Evolutionary conservation across 2,329 filamentous ascomycete species (phyloP).

Genomic region (Aulographum hederae): DNA sequence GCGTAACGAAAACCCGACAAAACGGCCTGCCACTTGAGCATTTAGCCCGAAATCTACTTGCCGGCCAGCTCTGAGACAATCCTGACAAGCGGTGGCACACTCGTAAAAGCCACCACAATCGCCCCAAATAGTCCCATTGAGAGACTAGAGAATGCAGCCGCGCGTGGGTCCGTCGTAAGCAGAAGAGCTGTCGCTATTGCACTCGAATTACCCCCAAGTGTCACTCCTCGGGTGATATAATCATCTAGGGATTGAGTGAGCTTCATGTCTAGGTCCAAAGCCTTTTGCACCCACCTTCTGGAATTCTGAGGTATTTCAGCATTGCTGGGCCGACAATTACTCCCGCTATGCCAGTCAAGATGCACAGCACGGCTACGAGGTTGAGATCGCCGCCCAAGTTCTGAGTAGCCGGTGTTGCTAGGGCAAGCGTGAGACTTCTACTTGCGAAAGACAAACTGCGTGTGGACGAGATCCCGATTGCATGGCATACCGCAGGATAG

Average conservation of each 20-base stretch:
- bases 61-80: conserved; percentile 31
- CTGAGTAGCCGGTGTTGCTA: conserved; percentile 37
- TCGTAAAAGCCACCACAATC: conserved; percentile 39
- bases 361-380: conserved; percentile 36
- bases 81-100: conserved; percentile 33
- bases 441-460: conserved; percentile 37
- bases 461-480: conserved; percentile 33
- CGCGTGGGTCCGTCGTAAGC: conserved; percentile 36
- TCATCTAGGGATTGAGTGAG: too few relatives aligned
- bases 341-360: conserved; percentile 41
- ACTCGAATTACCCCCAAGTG: conserved; percentile 40
- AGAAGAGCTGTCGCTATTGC: conserved; percentile 41
- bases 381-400: conserved; percentile 40
- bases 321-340: conserved; percentile 35
- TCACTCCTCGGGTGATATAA: conserved; percentile 44
- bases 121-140: conserved; percentile 44
- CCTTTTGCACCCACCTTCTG: too few relatives aligned
- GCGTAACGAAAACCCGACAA: too few relatives aligned
- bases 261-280: conserved; percentile 17
- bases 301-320: conserved; percentile 31
- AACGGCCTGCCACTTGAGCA: too few relatives aligned
- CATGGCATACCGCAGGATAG: conserved; percentile 36
- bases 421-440: conserved; percentile 38
- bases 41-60: too few relatives aligned
- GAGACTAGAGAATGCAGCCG: conserved; percentile 39